Evolutionary conservation across 164 flowering plant genomes (phyloP).

Genomic region (Vitis cinerea): DNA sequence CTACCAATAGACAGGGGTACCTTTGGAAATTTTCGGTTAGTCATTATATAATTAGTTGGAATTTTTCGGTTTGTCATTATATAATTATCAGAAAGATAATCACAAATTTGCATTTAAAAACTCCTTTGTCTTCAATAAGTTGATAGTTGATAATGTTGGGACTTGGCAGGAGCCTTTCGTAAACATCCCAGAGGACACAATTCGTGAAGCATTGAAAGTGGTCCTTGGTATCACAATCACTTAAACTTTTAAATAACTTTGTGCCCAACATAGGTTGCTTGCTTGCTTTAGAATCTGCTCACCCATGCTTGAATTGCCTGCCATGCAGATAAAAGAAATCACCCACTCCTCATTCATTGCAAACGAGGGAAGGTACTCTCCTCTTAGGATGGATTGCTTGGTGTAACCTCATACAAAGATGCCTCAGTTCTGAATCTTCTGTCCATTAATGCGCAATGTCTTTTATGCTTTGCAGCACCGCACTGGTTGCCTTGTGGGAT

Average conservation of each 20-base stretch:
- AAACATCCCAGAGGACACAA: slow-evolving; percentile 52
- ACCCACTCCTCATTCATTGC: slow-evolving; percentile 77
- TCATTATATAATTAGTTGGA: too few species aligned
- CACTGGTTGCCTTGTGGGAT: slow-evolving; percentile 74
- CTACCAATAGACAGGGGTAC: too few species aligned
- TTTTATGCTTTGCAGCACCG: slow-evolving; percentile 50
- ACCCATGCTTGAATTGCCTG: neutral
- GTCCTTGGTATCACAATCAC: slow-evolving; percentile 34
- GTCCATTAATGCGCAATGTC: neutral
- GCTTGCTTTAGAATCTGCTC: neutral
- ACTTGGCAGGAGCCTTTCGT: slow-evolving; percentile 53
- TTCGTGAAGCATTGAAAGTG: slow-evolving; percentile 52
- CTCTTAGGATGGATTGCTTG: too few species aligned
- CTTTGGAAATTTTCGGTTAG: too few species aligned
- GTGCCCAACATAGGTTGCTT: neutral
- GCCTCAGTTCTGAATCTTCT: neutral
- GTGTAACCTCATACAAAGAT: too few species aligned
- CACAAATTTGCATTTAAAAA: too few species aligned
- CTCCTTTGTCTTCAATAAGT: too few species aligned
- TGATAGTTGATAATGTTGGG: too few species aligned
- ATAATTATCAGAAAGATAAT: too few species aligned
- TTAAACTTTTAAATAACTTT: slow-evolving; percentile 1
- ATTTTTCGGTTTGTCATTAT: too few species aligned
- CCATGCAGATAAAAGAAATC: slow-evolving; percentile 57
- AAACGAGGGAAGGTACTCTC: slow-evolving; percentile 72